Evolutionary conservation across 139 green algal species (phyloP).

Genomic region (Volvox africanus): DNA sequence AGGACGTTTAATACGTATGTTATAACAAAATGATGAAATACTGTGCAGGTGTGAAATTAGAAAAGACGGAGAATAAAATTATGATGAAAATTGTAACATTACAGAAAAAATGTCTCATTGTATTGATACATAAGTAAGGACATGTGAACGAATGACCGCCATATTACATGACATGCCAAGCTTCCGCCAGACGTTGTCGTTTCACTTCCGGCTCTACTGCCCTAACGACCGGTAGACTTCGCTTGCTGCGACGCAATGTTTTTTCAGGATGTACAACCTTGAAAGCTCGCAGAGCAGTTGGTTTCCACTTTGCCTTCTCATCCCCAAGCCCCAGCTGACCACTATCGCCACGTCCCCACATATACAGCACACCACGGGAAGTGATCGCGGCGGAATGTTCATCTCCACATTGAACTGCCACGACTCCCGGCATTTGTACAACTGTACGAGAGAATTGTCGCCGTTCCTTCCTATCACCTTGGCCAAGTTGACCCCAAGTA

Average conservation of each 20-base stretch:
- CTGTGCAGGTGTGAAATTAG: no score
- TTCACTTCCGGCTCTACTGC: slow-evolving; percentile 42
- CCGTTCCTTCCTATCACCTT: slow-evolving; percentile 60
- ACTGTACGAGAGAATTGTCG: slow-evolving; percentile 60
- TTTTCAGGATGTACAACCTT: slow-evolving; percentile 80
- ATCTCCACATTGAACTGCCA: slow-evolving; percentile 76
- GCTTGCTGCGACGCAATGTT: slow-evolving; percentile 79
- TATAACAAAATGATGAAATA: no score
- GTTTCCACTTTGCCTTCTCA: slow-evolving; percentile 64
- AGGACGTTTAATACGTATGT: slow-evolving; percentile 32
- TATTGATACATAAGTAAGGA: no score
- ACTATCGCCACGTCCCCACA: slow-evolving; percentile 86
- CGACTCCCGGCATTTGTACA: slow-evolving; percentile 50
- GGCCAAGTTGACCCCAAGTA: slow-evolving; percentile 84
- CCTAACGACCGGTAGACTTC: slow-evolving; percentile 56
- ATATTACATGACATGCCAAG: slow-evolving; percentile 32
- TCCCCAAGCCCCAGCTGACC: slow-evolving; percentile 85
- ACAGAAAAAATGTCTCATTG: no score
- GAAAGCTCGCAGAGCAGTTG: slow-evolving; percentile 64
- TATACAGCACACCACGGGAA: slow-evolving; percentile 68
- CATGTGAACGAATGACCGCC: no score
- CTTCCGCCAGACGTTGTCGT: slow-evolving; percentile 36
- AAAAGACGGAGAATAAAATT: no score
- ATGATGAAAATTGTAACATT: no score
- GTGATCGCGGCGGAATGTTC: slow-evolving; percentile 77